Evolutionary conservation across 2,329 filamentous ascomycete genomes (phyloP).

Genomic region (Tolypocladium album): DNA sequence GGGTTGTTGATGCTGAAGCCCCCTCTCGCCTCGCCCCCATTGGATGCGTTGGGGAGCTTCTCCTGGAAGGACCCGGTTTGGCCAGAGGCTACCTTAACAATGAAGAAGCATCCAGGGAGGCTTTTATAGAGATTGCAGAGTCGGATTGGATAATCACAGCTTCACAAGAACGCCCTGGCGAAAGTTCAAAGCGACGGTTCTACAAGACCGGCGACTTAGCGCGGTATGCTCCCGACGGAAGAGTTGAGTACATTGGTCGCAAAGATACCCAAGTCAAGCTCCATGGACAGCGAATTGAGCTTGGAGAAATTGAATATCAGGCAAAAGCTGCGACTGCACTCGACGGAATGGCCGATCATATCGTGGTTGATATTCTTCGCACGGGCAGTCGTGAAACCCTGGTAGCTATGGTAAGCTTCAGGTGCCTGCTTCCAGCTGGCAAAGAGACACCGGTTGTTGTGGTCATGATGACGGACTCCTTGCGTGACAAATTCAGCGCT

Average conservation of each 20-base stretch:
- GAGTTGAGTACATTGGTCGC: background rate
- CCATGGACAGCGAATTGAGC: slow-evolving; percentile 9
- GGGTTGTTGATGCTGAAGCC: slow-evolving; percentile 10
- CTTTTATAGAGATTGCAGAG: slow-evolving; percentile 13
- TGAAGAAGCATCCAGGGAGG: slow-evolving; percentile 13
- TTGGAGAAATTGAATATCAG: slow-evolving; percentile 10
- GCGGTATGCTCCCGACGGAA: background rate
- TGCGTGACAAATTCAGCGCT: background rate
- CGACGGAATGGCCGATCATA: background rate
- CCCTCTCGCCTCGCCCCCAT: slow-evolving; percentile 8
- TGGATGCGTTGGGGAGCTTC: slow-evolving; percentile 10
- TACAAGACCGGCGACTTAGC: slow-evolving; percentile 11
- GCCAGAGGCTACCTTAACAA: slow-evolving; percentile 37
- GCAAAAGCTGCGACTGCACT: background rate
- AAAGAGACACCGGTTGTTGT: background rate
- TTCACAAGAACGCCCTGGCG: background rate
- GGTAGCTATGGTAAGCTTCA: background rate
- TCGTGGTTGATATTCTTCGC: slow-evolving; percentile 1
- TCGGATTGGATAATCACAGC: slow-evolving; percentile 8
- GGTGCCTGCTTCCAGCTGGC: background rate
- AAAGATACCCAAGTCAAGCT: slow-evolving; percentile 3
- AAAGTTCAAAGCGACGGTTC: slow-evolving; percentile 8
- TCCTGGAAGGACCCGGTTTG: slow-evolving; percentile 22
- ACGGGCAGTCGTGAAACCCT: background rate
- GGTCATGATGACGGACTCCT: background rate